Conservation (phyloP, 2,329 filamentous ascomycete genomes). For the Fusarium sp. region DNA sequence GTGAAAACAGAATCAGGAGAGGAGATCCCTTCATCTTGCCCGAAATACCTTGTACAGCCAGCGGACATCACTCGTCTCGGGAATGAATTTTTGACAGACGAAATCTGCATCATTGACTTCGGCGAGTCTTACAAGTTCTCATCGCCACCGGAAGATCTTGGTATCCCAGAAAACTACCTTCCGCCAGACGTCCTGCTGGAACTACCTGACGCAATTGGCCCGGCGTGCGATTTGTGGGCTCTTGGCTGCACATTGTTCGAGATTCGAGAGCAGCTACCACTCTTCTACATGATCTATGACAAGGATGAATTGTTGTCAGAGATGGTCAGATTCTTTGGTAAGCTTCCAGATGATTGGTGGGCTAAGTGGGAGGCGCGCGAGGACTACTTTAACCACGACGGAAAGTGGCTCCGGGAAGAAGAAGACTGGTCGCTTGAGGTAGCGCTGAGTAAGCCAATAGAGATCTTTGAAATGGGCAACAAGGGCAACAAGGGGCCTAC, state of each 20-base stretch:
- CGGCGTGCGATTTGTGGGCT: slow-evolving; percentile 51
- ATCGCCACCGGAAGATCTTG: slow-evolving; percentile 37
- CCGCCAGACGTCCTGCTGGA: slow-evolving; percentile 50
- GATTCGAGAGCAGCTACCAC: slow-evolving; percentile 48
- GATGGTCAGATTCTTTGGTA: slow-evolving; percentile 51
- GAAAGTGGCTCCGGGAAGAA: slow-evolving; percentile 8
- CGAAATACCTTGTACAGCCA: slow-evolving; percentile 45
- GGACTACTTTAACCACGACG: slow-evolving; percentile 41
- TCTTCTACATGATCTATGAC: slow-evolving; percentile 50
- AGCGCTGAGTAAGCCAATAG: background rate
- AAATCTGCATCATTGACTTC: slow-evolving; percentile 47
- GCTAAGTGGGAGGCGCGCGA: slow-evolving; percentile 46
- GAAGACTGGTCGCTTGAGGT: slow-evolving; percentile 22
- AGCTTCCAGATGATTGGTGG: slow-evolving; percentile 52
- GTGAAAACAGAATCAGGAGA: slow-evolving; percentile 24
- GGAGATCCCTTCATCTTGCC: slow-evolving; percentile 27
- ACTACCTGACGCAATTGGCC: slow-evolving; percentile 23
- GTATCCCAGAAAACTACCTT: slow-evolving; percentile 49
- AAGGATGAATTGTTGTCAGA: slow-evolving; percentile 49
- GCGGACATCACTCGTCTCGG: slow-evolving; percentile 12
- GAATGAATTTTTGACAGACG: slow-evolving; percentile 15
- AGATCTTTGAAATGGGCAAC: background rate
- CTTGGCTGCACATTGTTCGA: slow-evolving; percentile 54
- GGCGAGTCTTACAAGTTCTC: slow-evolving; percentile 40
- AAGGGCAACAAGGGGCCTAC: background rate